A percentile compares a stretch with the other conserved stretches of the same genome.
Evolutionary conservation across 192 early-diverging fungal genomes (phyloP).

Genomic region (Coemansia sp.): DNA sequence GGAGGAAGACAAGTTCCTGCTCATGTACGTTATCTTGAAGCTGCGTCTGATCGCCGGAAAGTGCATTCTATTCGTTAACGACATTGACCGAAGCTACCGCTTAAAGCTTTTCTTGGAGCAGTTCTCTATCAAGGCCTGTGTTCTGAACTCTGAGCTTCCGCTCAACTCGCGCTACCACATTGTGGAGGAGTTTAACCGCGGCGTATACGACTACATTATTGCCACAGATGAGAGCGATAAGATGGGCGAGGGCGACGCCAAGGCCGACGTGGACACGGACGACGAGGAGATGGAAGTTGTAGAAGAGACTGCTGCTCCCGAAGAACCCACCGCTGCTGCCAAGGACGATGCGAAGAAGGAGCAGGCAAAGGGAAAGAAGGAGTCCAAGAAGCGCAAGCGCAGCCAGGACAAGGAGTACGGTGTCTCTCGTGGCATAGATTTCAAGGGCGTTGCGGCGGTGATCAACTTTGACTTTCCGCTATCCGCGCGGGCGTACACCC

Average conservation of each 20-base stretch:
- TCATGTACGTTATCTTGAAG: slow-evolving; percentile 89
- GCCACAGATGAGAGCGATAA: slow-evolving; percentile 90
- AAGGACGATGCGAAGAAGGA: slow-evolving; percentile 15
- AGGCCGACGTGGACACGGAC: slow-evolving; percentile 60
- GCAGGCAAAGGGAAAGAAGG: slow-evolving; percentile 28
- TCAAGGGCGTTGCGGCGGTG: slow-evolving; percentile 88
- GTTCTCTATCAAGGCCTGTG: slow-evolving; percentile 89
- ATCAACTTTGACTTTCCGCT: slow-evolving; percentile 98
- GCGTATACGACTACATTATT: slow-evolving; percentile 94
- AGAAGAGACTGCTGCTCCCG: slow-evolving; percentile 28
- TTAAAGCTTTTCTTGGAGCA: slow-evolving; percentile 96
- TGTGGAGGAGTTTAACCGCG: slow-evolving; percentile 97
- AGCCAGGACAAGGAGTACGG: slow-evolving; percentile 88
- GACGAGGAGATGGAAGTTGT: slow-evolving; percentile 36
- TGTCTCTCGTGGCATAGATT: slow-evolving; percentile 95
- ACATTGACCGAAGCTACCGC: slow-evolving; percentile 91
- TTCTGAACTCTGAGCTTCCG: slow-evolving; percentile 95
- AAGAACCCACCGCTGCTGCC: slow-evolving; percentile 18
- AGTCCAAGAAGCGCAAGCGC: slow-evolving; percentile 55
- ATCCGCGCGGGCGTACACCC: slow-evolving; percentile 84
- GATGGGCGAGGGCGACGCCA: slow-evolving; percentile 67
- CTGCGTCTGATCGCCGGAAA: slow-evolving; percentile 89
- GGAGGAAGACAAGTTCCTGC: slow-evolving; percentile 88
- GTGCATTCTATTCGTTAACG: slow-evolving; percentile 94
- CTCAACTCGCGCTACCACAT: slow-evolving; percentile 91